Percentiles rank a stretch among this genome's conserved stretches.
Evolutionary conservation across 2,329 filamentous ascomycete genomes (phyloP).

Genomic region (Talaromyces sp.): DNA sequence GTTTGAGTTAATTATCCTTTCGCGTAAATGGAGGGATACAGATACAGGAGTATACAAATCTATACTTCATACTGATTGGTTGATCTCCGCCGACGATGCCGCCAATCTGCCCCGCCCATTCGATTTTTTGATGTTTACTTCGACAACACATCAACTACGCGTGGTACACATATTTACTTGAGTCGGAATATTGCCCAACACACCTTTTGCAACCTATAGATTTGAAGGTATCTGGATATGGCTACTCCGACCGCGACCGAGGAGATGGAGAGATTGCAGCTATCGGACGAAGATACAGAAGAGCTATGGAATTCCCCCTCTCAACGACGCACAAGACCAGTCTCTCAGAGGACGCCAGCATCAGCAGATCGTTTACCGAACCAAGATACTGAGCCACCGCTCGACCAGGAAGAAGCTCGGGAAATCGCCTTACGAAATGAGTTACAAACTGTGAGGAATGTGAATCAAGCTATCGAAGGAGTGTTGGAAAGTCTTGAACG

Average conservation of each 20-base stretch:
- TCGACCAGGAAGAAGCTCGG: constrained; percentile 63
- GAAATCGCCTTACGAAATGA: constrained; percentile 74
- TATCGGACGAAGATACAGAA: constrained; percentile 55
- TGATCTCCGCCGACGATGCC: background rate
- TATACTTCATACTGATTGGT: background rate
- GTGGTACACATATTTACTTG: background rate
- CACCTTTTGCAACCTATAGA: background rate
- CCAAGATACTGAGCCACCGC: constrained; percentile 51
- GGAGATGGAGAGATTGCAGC: constrained; percentile 49
- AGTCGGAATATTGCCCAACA: background rate
- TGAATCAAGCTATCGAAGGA: constrained; percentile 80
- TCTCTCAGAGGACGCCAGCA: constrained; percentile 25
- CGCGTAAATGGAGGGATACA: background rate
- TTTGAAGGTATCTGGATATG: constrained; percentile 24
- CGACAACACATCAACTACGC: background rate
- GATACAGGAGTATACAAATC: background rate
- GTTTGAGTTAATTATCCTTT: background rate
- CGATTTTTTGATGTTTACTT: background rate
- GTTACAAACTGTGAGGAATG: constrained; percentile 74
- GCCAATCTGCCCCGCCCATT: constrained; percentile 3
- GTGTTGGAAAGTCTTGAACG: constrained; percentile 45
- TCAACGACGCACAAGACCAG: constrained; percentile 35
- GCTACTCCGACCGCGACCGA: constrained; percentile 39
- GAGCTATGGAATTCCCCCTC: constrained; percentile 58
- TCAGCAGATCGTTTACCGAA: constrained; percentile 25